A percentile compares a stretch with the other conserved stretches of the same genome.
phyloP scores from a whole-genome alignment of 768 basidiomycete genomes.

The Erythrobasidium yunnanense region DNA sequence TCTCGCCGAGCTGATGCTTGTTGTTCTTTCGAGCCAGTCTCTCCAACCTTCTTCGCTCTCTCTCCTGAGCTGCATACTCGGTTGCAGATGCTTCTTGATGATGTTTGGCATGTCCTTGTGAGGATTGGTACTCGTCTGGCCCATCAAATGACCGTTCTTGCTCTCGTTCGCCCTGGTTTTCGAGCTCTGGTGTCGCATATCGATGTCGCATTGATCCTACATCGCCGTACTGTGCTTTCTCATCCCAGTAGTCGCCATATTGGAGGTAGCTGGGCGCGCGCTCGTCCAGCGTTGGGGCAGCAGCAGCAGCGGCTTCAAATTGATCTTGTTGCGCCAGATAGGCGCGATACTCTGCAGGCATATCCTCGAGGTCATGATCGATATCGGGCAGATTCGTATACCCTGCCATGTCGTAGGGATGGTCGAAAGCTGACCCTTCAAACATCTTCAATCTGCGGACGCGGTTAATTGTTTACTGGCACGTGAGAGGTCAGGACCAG shows the following conservation, averaged over 20 bases:
- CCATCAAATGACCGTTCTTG: slow-evolving; percentile 18
- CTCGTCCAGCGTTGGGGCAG: not conserved
- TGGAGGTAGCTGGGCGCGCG: slow-evolving; percentile 12
- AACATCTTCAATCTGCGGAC: too few relatives aligned
- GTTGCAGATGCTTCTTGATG: too few relatives aligned
- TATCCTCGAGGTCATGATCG: not conserved
- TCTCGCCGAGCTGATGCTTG: not conserved
- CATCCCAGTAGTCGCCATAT: not conserved
- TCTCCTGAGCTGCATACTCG: not conserved
- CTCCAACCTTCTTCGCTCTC: not conserved
- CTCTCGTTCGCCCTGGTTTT: not conserved
- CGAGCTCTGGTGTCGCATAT: slow-evolving; percentile 21
- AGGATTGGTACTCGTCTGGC: slow-evolving; percentile 16
- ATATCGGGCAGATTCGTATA: slow-evolving; percentile 24
- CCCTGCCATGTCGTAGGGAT: slow-evolving; percentile 5
- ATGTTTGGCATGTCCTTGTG: too few relatives aligned
- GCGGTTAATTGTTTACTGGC: too few relatives aligned
- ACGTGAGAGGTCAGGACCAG: too few relatives aligned
- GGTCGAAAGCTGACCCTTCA: too few relatives aligned
- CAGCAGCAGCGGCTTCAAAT: not conserved
- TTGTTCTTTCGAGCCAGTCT: not conserved
- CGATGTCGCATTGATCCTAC: not conserved
- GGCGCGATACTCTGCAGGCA: slow-evolving; percentile 9
- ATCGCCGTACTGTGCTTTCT: not conserved
- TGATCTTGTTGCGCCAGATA: not conserved